A percentile compares a stretch with the other conserved stretches of the same genome.
Conservation (phyloP, 345 rosid species). For the Capsella bursapastoris region DNA sequence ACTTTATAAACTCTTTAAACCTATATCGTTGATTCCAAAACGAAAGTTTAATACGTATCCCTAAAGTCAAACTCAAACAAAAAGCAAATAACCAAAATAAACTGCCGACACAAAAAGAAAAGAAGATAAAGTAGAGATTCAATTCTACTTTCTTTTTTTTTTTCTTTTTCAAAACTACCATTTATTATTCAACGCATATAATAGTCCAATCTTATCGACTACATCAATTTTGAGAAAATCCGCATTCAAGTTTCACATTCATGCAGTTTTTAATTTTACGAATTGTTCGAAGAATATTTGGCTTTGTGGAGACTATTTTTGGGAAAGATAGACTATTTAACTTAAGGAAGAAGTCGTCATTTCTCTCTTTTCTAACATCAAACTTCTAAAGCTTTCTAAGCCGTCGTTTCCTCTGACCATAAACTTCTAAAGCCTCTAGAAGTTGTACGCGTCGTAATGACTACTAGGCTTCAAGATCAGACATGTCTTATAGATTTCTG, state of each 20-base stretch:
- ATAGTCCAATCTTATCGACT: not conserved
- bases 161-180: too few species aligned
- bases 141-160: not conserved
- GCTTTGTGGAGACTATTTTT: not conserved
- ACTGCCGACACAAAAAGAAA: slow-evolving; percentile 8
- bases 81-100: not conserved
- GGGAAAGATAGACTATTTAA: not conserved
- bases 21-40: not conserved
- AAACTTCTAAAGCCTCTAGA: not conserved
- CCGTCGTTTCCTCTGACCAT: not conserved
- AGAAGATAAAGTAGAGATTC: slow-evolving; percentile 1
- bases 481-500: not conserved
- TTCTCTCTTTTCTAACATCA: not conserved
- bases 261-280: not conserved
- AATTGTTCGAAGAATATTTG: not conserved
- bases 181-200: not conserved
- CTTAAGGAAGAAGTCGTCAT: not conserved
- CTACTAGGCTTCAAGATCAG: slow-evolving; percentile 10
- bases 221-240: not conserved
- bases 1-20: not conserved
- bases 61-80: slow-evolving; percentile 1
- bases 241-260: not conserved
- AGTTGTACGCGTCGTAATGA: not conserved
- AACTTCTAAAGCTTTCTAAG: not conserved
- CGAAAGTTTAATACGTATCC: not conserved